These are phyloP conservation scores for Cladobotryum mycophilum DNA, from an alignment of 2,329 filamentous ascomycete species.

Conservation along the genomic window DNA sequence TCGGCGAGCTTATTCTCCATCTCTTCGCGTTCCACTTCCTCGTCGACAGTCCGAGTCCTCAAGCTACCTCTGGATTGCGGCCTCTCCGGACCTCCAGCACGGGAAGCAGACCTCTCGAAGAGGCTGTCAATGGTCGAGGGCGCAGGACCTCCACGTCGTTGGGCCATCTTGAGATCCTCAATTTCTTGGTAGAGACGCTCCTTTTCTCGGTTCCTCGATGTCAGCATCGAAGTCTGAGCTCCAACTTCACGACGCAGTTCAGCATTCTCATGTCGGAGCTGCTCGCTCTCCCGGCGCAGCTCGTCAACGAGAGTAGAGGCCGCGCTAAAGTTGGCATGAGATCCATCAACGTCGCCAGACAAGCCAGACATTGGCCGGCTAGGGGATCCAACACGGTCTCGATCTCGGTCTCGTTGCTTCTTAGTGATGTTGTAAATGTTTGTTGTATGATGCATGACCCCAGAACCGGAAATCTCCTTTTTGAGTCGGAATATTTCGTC, in stretches of 20 bases:
- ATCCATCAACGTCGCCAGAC: slow-evolving; percentile 45
- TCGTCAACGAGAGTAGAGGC: slow-evolving; percentile 72
- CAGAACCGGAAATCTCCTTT: slow-evolving; percentile 43
- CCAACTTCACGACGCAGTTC: slow-evolving; percentile 88
- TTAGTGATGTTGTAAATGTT: slow-evolving; percentile 61
- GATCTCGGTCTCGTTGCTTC: slow-evolving; percentile 32
- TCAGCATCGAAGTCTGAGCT: slow-evolving; percentile 95
- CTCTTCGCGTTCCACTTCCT: slow-evolving; percentile 79
- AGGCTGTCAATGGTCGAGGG: slow-evolving; percentile 77
- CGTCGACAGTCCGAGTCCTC: slow-evolving; percentile 48
- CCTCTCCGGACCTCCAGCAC: slow-evolving; percentile 62
- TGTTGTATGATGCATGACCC: slow-evolving; percentile 50
- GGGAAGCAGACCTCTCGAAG: slow-evolving; percentile 87
- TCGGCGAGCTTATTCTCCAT: slow-evolving; percentile 78
- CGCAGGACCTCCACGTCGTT: slow-evolving; percentile 61
- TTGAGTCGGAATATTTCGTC: slow-evolving; percentile 76
- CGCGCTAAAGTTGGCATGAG: slow-evolving; percentile 48
- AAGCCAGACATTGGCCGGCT: slow-evolving; percentile 44
- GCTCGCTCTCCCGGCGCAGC: slow-evolving; percentile 59
- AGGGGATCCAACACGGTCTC: slow-evolving; percentile 40
- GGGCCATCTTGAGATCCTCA: slow-evolving; percentile 86
- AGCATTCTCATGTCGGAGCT: slow-evolving; percentile 85
- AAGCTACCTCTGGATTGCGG: slow-evolving; percentile 70
- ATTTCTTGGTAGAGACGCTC: slow-evolving; percentile 95
- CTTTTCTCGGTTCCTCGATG: slow-evolving; percentile 90